Evolutionary conservation across 2,329 filamentous ascomycete species (phyloP).

Genomic region (Malbranchea zuffiana): DNA sequence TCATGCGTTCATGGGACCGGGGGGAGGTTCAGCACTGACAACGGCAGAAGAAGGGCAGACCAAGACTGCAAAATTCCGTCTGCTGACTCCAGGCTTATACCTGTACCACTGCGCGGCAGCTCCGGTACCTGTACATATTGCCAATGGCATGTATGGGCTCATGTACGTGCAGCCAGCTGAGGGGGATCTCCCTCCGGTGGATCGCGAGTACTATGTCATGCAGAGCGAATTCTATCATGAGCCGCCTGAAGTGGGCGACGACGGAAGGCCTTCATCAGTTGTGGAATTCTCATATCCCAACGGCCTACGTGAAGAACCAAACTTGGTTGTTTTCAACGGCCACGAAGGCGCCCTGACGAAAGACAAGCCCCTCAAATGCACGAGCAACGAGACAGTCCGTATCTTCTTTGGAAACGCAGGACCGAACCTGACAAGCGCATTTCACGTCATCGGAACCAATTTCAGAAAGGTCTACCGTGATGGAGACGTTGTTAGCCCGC

Average conservation of each 20-base stretch:
- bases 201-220: conserved; percentile 30
- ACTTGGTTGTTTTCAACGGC: conserved; percentile 26
- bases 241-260: conserved; percentile 24
- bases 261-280: conserved; percentile 20
- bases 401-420: conserved; percentile 30
- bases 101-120: conserved; percentile 29
- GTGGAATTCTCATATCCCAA: conserved; percentile 30
- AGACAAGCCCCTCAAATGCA: conserved; percentile 24
- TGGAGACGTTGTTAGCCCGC: conserved; percentile 24
- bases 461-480: conserved; percentile 25
- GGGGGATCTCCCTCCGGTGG: conserved; percentile 22
- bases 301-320: conserved; percentile 24
- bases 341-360: conserved; percentile 23
- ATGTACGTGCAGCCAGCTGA: conserved; percentile 28
- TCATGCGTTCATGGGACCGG: conserved; percentile 27
- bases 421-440: conserved; percentile 26
- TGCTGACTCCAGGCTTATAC: conserved; percentile 24
- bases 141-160: conserved; percentile 32
- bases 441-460: conserved; percentile 25
- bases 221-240: conserved; percentile 32
- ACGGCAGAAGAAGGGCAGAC: conserved; percentile 25
- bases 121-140: conserved; percentile 29
- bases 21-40: conserved; percentile 26
- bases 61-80: conserved; percentile 24
- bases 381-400: conserved; percentile 22